phyloP scores from a whole-genome alignment of 345 rosid genomes.

The Acer saccharum region DNA sequence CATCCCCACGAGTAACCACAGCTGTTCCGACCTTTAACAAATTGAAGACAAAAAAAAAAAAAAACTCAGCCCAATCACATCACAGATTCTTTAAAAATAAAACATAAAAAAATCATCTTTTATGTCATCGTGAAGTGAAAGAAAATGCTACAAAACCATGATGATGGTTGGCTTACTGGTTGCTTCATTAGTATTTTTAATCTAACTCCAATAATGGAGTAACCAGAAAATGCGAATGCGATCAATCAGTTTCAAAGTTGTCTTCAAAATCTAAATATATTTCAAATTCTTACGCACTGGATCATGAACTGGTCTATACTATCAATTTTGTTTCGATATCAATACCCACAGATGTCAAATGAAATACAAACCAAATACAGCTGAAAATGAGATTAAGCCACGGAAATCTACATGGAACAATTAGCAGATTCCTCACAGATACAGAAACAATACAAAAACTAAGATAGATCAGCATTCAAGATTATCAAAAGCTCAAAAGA shows the following conservation, averaged over 20 bases:
- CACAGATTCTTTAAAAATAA: background rate
- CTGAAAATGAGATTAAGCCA: background rate
- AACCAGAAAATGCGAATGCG: background rate
- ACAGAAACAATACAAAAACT: background rate
- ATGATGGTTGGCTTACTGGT: background rate
- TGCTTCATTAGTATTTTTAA: background rate
- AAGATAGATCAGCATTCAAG: background rate
- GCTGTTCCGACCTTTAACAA: slow-evolving; percentile 60
- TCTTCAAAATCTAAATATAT: background rate
- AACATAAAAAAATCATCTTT: no score
- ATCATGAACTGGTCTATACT: background rate
- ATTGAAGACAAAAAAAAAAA: background rate
- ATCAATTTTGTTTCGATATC: background rate
- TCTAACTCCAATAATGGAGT: background rate
- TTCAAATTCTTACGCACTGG: background rate
- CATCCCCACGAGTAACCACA: slow-evolving; percentile 58
- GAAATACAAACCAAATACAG: background rate
- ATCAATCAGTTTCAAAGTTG: background rate
- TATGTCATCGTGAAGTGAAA: no score
- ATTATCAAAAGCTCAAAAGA: background rate
- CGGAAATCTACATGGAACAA: background rate
- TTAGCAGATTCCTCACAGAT: background rate
- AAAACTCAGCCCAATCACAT: background rate
- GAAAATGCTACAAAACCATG: background rate
- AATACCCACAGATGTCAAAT: background rate